Conservation (phyloP, 1,284 basidiomycete genomes). For the Phenoliferia sp. region DNA sequence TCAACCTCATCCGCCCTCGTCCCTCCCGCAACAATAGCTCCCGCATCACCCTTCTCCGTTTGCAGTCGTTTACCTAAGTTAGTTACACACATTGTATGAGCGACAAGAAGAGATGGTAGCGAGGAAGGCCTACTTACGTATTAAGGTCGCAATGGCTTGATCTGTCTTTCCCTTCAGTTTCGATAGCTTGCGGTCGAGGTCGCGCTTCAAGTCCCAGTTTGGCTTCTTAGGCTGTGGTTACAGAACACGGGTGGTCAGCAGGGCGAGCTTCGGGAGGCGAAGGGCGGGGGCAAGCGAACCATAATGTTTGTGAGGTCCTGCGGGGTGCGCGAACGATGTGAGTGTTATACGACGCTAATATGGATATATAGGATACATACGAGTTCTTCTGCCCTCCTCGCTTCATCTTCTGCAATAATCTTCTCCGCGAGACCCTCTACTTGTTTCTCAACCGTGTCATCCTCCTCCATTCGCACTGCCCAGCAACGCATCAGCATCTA, state of each 20-base stretch:
- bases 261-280: neutral
- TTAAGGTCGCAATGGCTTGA: conserved; percentile 84
- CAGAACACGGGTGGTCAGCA: neutral
- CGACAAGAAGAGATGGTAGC: neutral
- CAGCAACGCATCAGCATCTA: neutral
- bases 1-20: conserved; percentile 13
- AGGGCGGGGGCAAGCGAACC: neutral
- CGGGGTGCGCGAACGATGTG: neutral
- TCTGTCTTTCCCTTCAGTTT: conserved; percentile 87
- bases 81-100: neutral
- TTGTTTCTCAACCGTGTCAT: conserved; percentile 78
- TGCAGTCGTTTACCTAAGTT: conserved; percentile 27
- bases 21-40: conserved; percentile 18
- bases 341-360: no score
- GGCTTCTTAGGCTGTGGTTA: conserved; percentile 74
- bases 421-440: conserved; percentile 76
- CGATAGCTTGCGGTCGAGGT: conserved; percentile 76
- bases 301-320: conserved; percentile 89
- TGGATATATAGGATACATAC: no score
- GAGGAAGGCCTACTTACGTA: conserved; percentile 59
- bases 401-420: conserved; percentile 80
- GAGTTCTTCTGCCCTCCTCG: conserved; percentile 75
- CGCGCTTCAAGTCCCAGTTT: conserved; percentile 96
- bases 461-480: conserved; percentile 51
- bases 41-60: conserved; percentile 21